Percentiles rank a stretch among this genome's conserved stretches.
These are phyloP conservation scores for Epichloe amarillans DNA, from an alignment of 2,329 filamentous ascomycete species.

Conservation along the genomic window DNA sequence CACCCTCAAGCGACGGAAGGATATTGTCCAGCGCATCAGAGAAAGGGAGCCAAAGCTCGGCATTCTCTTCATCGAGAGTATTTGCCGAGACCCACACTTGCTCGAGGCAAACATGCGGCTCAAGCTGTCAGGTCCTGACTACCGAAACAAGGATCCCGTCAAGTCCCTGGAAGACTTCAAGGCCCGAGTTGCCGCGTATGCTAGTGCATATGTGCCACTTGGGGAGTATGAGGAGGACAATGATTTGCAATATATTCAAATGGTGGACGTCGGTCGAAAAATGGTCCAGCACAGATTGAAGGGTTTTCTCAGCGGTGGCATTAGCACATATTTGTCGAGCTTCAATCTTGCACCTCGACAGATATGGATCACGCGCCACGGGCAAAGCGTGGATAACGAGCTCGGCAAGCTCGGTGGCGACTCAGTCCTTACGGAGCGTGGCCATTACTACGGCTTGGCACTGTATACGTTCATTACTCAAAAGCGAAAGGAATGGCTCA, in stretches of 20 bases:
- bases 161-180: constrained; percentile 84
- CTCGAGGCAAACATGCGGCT: constrained; percentile 94
- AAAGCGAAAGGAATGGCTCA: constrained; percentile 70
- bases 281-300: constrained; percentile 80
- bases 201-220: constrained; percentile 83
- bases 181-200: constrained; percentile 80
- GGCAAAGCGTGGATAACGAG: constrained; percentile 79
- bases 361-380: constrained; percentile 96
- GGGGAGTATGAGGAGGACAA: constrained; percentile 84
- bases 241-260: constrained; percentile 89
- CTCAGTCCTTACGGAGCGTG: constrained; percentile 69
- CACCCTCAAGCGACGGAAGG: constrained; percentile 71
- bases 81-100: constrained; percentile 72
- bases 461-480: constrained; percentile 73
- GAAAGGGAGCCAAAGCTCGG: constrained; percentile 74
- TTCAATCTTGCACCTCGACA: constrained; percentile 93
- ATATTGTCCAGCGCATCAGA: constrained; percentile 73
- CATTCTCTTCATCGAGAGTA: constrained; percentile 89
- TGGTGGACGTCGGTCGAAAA: constrained; percentile 95
- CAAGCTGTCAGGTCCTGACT: constrained; percentile 91
- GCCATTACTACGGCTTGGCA: constrained; percentile 63
- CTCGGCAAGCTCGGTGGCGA: constrained; percentile 84
- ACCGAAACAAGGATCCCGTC: constrained; percentile 81
- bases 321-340: constrained; percentile 88
- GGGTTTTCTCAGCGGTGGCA: constrained; percentile 83